These are phyloP conservation scores for Exophiala spinifera DNA, from an alignment of 2,329 filamentous ascomycete species.

Conservation along the genomic window DNA sequence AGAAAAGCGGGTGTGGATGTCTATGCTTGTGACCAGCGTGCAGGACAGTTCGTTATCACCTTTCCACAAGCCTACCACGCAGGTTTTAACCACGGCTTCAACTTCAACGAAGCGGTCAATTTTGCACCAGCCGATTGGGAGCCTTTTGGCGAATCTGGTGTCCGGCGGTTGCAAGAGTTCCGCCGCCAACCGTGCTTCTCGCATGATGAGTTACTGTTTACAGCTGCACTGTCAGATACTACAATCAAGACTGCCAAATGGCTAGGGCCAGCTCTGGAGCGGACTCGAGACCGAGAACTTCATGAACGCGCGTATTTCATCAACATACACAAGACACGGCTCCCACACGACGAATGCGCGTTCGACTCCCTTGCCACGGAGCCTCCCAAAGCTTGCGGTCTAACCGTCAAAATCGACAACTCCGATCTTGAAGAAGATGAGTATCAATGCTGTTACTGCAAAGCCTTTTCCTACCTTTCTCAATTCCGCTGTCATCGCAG, in stretches of 20 bases:
- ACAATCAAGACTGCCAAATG: constrained; percentile 91
- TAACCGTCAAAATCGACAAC: constrained; percentile 65
- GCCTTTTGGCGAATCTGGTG: constrained; percentile 79
- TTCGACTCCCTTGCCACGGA: constrained; percentile 39
- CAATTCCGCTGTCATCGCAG: constrained; percentile 81
- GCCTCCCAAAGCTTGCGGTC: constrained; percentile 50
- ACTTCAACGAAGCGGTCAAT: constrained; percentile 96
- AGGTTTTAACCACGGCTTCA: constrained; percentile 97
- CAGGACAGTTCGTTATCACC: constrained; percentile 92
- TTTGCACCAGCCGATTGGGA: constrained; percentile 97
- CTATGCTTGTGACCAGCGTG: constrained; percentile 91
- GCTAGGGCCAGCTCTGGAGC: constrained; percentile 81
- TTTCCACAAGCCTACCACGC: constrained; percentile 97
- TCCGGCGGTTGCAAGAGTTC: constrained; percentile 81
- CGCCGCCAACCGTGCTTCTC: constrained; percentile 93
- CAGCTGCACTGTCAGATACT: constrained; percentile 75
- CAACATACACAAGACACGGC: constrained; percentile 58
- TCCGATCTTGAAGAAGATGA: constrained; percentile 83
- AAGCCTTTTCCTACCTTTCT: constrained; percentile 85
- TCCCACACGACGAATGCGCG: constrained; percentile 53
- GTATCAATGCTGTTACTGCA: constrained; percentile 88
- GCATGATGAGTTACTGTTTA: constrained; percentile 90
- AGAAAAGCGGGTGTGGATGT: constrained; percentile 90
- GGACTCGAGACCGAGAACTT: constrained; percentile 72
- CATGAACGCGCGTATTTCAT: constrained; percentile 66